Percentiles rank a stretch among this genome's conserved stretches.
phyloP scores from a whole-genome alignment of 306 rosid species.

The Inga leiocalycina region DNA sequence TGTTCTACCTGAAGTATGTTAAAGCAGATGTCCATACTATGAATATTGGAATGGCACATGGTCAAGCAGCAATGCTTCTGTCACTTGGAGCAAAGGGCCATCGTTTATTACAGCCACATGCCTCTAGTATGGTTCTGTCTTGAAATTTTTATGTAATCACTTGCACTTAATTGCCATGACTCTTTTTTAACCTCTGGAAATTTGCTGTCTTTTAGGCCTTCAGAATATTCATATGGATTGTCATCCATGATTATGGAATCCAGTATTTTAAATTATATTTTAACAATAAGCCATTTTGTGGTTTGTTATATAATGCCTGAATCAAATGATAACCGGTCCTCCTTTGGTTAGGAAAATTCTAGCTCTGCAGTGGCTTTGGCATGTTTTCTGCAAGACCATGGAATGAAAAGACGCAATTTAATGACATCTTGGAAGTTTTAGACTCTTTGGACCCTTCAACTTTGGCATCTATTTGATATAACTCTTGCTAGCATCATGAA shows the following conservation, averaged over 20 bases:
- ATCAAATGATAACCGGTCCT: not conserved
- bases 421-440: not conserved
- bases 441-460: not conserved
- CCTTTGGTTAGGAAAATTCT: not conserved
- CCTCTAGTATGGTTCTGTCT: constrained; percentile 60
- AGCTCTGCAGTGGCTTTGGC: constrained; percentile 3
- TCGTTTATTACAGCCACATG: constrained; percentile 82
- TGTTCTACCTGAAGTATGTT: constrained; percentile 57
- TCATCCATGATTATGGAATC: constrained; percentile 11
- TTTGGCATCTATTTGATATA: not conserved
- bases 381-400: not conserved
- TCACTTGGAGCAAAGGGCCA: constrained; percentile 82
- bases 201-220: constrained; percentile 15
- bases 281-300: constrained; percentile 18
- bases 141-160: constrained; percentile 23
- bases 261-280: not conserved
- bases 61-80: constrained; percentile 96
- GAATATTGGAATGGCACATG: constrained; percentile 86
- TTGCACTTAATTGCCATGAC: constrained; percentile 14
- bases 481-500: constrained; percentile 8
- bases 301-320: constrained; percentile 6
- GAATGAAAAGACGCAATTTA: constrained; percentile 22
- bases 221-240: not conserved
- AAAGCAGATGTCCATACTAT: constrained; percentile 85
- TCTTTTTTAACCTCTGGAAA: constrained; percentile 7